phyloP scores from a whole-genome alignment of 352 stramenopile genomes.

The Pythium insidiosum region DNA sequence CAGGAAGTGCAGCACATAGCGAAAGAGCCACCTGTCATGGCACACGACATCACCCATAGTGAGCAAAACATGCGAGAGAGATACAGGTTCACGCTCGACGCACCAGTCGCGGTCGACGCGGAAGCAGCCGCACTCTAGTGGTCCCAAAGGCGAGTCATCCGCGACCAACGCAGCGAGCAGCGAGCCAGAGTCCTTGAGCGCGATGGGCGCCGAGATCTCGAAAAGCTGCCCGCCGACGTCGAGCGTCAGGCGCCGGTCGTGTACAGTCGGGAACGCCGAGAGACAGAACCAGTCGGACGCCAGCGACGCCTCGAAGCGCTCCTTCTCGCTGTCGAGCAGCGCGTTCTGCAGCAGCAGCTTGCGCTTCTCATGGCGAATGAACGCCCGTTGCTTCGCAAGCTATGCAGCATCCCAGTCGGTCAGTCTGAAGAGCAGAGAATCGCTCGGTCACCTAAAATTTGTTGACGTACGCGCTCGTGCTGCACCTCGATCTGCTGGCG shows the following conservation, averaged over 20 bases:
- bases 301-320: conserved; percentile 64
- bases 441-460: neutral
- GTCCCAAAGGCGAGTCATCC: conserved; percentile 49
- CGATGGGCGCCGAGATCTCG: conserved; percentile 41
- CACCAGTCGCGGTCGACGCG: conserved; percentile 68
- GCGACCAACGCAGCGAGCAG: conserved; percentile 58
- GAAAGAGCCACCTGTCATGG: conserved; percentile 73
- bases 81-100: neutral
- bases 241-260: conserved; percentile 42
- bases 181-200: conserved; percentile 45
- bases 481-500: conserved; percentile 54
- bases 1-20: conserved; percentile 70
- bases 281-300: conserved; percentile 73
- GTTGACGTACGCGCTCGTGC: conserved; percentile 33
- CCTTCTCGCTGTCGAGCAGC: conserved; percentile 59
- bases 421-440: neutral
- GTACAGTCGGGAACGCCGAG: conserved; percentile 30
- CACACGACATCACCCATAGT: neutral
- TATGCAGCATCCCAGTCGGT: conserved; percentile 7
- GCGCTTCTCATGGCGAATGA: conserved; percentile 71
- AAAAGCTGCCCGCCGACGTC: conserved; percentile 71
- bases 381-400: conserved; percentile 67
- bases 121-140: conserved; percentile 61
- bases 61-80: too few relatives aligned
- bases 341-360: conserved; percentile 70